Base-by-base conservation (phyloP, 352 stramenopile genomes). In the Aphanomyces euteiches region DNA sequence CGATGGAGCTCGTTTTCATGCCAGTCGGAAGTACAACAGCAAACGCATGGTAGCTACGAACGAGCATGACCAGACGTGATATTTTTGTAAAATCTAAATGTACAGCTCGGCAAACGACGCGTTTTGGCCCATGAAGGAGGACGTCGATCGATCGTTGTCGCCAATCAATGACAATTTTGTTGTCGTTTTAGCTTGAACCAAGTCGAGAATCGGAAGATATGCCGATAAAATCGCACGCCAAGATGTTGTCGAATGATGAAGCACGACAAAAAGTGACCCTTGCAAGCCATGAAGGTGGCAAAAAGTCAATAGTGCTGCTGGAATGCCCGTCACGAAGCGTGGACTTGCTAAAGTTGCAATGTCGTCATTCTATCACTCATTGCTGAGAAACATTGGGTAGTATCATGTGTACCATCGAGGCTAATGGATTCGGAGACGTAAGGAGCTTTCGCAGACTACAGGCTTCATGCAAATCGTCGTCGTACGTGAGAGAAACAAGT, bases 271-370 rank as follows among this genome's bases (percentile, higher is more conserved):
- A n/a, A 56, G 41, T 3, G 43, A 17, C 41, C 39, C 21, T 12
- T 37, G 40, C 19, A 17, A 15, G 8, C 38, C 41, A 13, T 45
- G 59, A 50, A 67, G 38, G 5, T 48, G 19, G 21, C 59, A 43
- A 19, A 57, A 43, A 36, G 59, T 67, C 2, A 67, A 40, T n/a
- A 67, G 59, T 4, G 59, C 59, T 5, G 59, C 59, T 12, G 59
- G 59, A 15, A 67, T 40, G 21, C 59, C 59, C 59, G 43, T 67
- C 17, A 67, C 41, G 59, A 67, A 67, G 38, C 59, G 59, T 6
- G 59, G 59, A n/a, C 21, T 15, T 2, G 59, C 13, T 45, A 67
- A 50, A 12, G 56, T 40, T 5, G 59, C 41, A 17, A 67, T 34
- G 0, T 56, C 39, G 28, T 28, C 28, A 28, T 28, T 28, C 57